Evolutionary conservation across 768 basidiomycete genomes (phyloP).

Genomic region (Amyloporia xantha): DNA sequence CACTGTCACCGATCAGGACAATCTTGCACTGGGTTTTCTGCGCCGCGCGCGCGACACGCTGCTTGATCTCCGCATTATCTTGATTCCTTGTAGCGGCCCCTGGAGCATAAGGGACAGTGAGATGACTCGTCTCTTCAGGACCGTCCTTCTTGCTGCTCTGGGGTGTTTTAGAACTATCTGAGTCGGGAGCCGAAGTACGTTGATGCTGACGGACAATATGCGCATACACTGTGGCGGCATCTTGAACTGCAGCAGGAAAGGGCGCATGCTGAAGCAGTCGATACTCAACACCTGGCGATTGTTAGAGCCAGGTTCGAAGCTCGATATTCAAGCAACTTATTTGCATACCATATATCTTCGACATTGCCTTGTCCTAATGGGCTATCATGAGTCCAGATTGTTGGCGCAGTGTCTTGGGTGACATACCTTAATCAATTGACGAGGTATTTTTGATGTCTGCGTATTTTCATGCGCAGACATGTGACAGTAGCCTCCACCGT

Average conservation of each 20-base stretch:
- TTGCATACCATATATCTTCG: constrained; percentile 27
- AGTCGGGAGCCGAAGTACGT: background rate
- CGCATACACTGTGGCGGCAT: constrained; percentile 47
- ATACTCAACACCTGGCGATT: constrained; percentile 38
- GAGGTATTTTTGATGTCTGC: constrained; percentile 42
- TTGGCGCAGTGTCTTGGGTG: background rate
- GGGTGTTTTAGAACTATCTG: background rate
- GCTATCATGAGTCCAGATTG: background rate
- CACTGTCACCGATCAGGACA: constrained; percentile 47
- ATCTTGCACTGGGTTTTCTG: constrained; percentile 26
- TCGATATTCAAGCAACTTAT: background rate
- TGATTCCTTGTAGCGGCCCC: too few species aligned
- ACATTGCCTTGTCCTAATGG: constrained; percentile 26
- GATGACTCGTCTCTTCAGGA: constrained; percentile 4
- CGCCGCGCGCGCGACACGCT: constrained; percentile 4
- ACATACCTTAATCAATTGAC: constrained; percentile 36
- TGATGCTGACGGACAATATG: constrained; percentile 31
- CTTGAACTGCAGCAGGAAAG: constrained; percentile 47
- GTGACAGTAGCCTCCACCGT: constrained; percentile 51
- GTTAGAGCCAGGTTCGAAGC: background rate
- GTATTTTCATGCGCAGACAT: constrained; percentile 49
- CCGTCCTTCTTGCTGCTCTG: background rate
- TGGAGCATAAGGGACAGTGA: too few species aligned
- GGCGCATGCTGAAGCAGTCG: constrained; percentile 45
- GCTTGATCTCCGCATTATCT: constrained; percentile 8